phyloP scores from a whole-genome alignment of 2,329 filamentous ascomycete genomes.

The Colletotrichum tropicicola region DNA sequence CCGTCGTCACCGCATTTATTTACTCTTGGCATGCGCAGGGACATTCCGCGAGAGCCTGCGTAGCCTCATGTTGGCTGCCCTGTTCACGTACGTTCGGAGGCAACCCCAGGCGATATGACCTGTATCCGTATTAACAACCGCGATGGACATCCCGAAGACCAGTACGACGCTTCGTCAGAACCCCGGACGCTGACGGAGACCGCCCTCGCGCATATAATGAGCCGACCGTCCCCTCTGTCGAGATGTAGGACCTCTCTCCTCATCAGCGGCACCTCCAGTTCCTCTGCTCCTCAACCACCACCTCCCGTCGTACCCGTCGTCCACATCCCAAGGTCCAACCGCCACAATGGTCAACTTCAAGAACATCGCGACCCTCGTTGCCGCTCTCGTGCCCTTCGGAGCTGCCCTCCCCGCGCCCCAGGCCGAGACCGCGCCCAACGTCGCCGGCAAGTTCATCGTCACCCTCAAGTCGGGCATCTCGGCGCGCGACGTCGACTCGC shows the following conservation, averaged over 20 bases:
- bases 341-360: conserved; percentile 2
- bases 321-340: background rate
- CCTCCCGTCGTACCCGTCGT: background rate
- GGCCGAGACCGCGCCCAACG: background rate
- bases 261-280: background rate
- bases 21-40: no score
- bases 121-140: no score
- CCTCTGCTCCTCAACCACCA: background rate
- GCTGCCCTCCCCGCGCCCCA: background rate
- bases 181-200: background rate
- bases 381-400: background rate
- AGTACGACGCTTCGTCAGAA: background rate
- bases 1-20: background rate
- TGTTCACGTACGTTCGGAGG: no score
- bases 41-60: background rate
- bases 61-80: no score
- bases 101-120: no score
- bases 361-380: background rate
- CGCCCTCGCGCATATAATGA: background rate
- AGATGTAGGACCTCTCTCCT: background rate
- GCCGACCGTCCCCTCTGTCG: background rate
- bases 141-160: no score
- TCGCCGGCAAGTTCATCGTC: background rate
- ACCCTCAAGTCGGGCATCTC: conserved; percentile 35
- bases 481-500: conserved; percentile 41